Percentiles rank a stretch among this genome's conserved stretches.
Conservation (phyloP, 2,329 filamentous ascomycete genomes). For the Phialophora chinensis region DNA sequence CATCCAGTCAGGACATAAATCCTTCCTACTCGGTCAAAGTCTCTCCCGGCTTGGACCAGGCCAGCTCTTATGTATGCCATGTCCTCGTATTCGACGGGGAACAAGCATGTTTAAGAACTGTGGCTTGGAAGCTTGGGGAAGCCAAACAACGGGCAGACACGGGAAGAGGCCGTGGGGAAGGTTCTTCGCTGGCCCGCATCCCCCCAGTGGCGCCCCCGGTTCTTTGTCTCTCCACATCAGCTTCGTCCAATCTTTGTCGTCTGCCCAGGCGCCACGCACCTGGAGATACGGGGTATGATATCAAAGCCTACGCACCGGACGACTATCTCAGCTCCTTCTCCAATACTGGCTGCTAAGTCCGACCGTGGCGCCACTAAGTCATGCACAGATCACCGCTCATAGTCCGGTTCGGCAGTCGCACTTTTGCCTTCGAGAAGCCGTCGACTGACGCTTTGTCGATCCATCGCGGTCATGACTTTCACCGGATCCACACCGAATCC, state of each 20-base stretch:
- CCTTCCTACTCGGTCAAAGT: not conserved
- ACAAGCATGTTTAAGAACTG: conserved; percentile 12
- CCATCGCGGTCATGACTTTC: conserved; percentile 5
- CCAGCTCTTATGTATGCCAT: not conserved
- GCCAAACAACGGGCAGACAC: not conserved
- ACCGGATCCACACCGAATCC: not conserved
- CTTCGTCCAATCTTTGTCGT: not conserved
- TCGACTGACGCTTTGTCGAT: not conserved
- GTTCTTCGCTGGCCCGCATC: not conserved
- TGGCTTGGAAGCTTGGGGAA: conserved; percentile 24
- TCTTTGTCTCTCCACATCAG: not conserved
- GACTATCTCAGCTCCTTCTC: not conserved
- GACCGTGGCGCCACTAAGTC: conserved; percentile 2
- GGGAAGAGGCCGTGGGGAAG: conserved; percentile 20
- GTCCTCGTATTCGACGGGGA: conserved; percentile 1
- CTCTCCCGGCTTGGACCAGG: not conserved
- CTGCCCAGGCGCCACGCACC: not conserved
- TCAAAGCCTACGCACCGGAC: conserved; percentile 2
- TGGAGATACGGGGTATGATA: conserved; percentile 17
- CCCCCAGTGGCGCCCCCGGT: conserved; percentile 3
- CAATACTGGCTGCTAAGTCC: conserved; percentile 1
- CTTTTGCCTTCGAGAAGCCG: conserved; percentile 2
- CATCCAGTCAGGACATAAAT: no score
- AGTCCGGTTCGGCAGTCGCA: conserved; percentile 21
- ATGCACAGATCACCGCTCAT: conserved; percentile 21